phyloP scores from a whole-genome alignment of 164 flowering plant genomes.

The Vitis labrusca region DNA sequence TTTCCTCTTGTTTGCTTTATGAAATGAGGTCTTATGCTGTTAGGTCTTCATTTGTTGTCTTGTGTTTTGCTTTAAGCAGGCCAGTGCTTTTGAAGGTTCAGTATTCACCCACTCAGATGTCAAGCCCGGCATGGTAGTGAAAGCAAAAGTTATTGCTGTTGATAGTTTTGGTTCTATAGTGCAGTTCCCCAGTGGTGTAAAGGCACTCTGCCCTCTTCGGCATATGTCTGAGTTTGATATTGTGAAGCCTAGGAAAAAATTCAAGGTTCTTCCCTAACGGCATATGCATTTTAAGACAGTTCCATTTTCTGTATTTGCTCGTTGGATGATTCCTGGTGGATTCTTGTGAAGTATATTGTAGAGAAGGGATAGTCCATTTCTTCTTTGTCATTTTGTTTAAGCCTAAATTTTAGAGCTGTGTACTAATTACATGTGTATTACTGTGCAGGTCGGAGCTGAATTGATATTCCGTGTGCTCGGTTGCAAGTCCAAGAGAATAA shows the following conservation, averaged over 20 bases:
- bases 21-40: neutral
- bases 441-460: slow-evolving; percentile 81
- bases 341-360: neutral
- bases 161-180: slow-evolving; percentile 83
- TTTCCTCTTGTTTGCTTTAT: neutral
- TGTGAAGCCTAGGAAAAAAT: slow-evolving; percentile 78
- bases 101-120: slow-evolving; percentile 90
- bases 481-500: slow-evolving; percentile 92
- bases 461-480: slow-evolving; percentile 88
- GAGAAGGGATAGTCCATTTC: neutral
- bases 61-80: slow-evolving; percentile 39
- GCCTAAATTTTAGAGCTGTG: neutral
- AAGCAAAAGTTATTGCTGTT: slow-evolving; percentile 73
- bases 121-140: slow-evolving; percentile 92
- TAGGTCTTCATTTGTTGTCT: neutral
- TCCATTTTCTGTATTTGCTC: neutral
- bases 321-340: neutral
- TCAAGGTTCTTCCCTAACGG: slow-evolving; percentile 51
- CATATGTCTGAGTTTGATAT: slow-evolving; percentile 97
- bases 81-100: slow-evolving; percentile 83
- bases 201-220: slow-evolving; percentile 93
- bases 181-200: slow-evolving; percentile 82
- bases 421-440: neutral
- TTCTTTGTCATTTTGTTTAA: neutral
- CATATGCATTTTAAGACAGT: neutral